These are phyloP conservation scores for Echeveria elegans DNA, from an alignment of 164 flowering plant genomes.

Conservation along the genomic window DNA sequence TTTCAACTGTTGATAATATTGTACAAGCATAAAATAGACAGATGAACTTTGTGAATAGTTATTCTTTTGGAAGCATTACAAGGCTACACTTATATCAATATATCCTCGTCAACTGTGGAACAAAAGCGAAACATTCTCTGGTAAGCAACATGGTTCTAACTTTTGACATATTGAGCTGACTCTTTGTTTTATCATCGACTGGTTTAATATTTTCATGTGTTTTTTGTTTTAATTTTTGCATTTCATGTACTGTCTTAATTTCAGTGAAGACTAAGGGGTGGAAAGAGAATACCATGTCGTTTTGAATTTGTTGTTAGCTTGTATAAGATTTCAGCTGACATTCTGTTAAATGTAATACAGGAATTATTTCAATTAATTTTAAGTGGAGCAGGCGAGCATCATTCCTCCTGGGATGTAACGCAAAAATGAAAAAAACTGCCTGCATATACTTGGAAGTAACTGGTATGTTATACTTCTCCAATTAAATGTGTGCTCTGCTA, in stretches of 20 bases:
- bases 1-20: background rate
- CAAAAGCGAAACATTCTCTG: background rate
- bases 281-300: background rate
- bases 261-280: no score
- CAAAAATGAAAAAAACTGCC: background rate
- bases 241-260: no score
- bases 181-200: background rate
- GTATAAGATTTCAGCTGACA: background rate
- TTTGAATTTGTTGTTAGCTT: background rate
- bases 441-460: background rate
- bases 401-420: background rate
- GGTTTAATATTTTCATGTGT: background rate
- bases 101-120: background rate
- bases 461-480: background rate
- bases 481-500: background rate
- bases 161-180: background rate
- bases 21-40: background rate
- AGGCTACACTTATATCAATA: background rate
- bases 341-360: conserved; percentile 2
- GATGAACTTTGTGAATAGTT: background rate
- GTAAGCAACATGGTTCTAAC: background rate
- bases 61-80: background rate
- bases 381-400: background rate
- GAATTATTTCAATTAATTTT: background rate
- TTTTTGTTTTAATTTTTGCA: background rate